These are phyloP conservation scores for Cryphonectria radicalis DNA, from an alignment of 2,329 filamentous ascomycete genomes.

Conservation along the genomic window DNA sequence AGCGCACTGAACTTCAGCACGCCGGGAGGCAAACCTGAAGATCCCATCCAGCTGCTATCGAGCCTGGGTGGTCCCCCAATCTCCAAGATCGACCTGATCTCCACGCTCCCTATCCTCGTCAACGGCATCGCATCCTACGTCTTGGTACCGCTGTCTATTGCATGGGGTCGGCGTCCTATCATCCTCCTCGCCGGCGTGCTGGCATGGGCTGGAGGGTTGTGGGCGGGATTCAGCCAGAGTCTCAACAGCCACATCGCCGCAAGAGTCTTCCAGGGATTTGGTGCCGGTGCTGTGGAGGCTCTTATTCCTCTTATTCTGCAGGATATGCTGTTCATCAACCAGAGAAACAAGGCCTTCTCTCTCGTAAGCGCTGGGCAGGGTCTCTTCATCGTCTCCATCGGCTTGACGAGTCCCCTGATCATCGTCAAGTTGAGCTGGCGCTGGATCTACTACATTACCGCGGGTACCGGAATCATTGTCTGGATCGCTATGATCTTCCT, in stretches of 20 bases:
- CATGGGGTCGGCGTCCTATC: conserved; percentile 33
- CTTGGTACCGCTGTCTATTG: conserved; percentile 34
- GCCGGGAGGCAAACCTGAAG: conserved; percentile 23
- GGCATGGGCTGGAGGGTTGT: conserved; percentile 34
- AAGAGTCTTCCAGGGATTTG: conserved; percentile 33
- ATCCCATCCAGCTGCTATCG: conserved; percentile 30
- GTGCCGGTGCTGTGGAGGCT: conserved; percentile 34
- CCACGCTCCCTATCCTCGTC: conserved; percentile 32
- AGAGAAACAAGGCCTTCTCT: conserved; percentile 34
- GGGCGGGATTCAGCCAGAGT: conserved; percentile 32
- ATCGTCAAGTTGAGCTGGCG: conserved; percentile 32
- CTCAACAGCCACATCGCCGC: conserved; percentile 33
- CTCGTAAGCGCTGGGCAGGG: conserved; percentile 32
- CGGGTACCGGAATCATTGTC: conserved; percentile 26
- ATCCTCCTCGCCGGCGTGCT: conserved; percentile 31
- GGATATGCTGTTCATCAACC: conserved; percentile 35
- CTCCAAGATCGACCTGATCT: conserved; percentile 32
- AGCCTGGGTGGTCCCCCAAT: conserved; percentile 30
- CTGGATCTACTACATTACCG: conserved; percentile 34
- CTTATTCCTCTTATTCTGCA: conserved; percentile 35
- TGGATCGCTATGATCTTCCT: conserved; percentile 33
- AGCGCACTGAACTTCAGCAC: conserved; percentile 31
- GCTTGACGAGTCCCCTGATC: conserved; percentile 30
- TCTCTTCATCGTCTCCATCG: conserved; percentile 30
- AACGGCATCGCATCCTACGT: conserved; percentile 34